Base-by-base conservation (phyloP, 1,139 yeast species). In the Kodamaea arcana region DNA sequence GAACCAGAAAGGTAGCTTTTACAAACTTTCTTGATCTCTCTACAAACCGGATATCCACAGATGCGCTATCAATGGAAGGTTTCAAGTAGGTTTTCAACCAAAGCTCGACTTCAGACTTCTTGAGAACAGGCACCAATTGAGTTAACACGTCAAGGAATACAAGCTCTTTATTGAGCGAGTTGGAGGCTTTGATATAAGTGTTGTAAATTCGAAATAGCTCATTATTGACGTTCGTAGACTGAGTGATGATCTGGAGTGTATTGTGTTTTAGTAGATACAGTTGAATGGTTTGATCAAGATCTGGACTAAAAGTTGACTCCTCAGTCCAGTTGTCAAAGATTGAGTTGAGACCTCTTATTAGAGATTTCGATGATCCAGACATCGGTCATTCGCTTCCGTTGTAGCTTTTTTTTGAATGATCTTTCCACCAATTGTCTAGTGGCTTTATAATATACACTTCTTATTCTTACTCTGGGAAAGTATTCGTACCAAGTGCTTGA, bases 21-120 rank as follows among this genome's bases (percentile, higher is more conserved):
- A 81, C 50, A 24, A 79, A 65, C 8, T 58, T 57, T 26, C 75
- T 52, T 5, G 80, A 48, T 25, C 65, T 62, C 7, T 56, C 56
- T 1, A 77, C 80, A 30, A 66, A 65, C 18, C 42, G 42, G 10
- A 54, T 40, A 40, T 68, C 71, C 36, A 47, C 65, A 2, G 84
- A 83, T 0, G 82, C 82, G 30, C 83, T 75, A 49, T 80, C 82
- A 2, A 80, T 60, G 0, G 84, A 81, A 0, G 80, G 75, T 15
- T 60, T 60, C 8, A 72, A 52, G 45, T 76, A 72, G n/a, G 72
- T 62, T 29, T 61, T 60, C 33, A 77, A 60, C 86, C 87, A 82
- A 17, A 65, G 52, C 25, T 52, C 48, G 9, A 75, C 55, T 30
- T 72, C 72, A 2, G 66, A 63, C 15, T 52, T 48, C 35, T 62